Evolutionary conservation across 768 basidiomycete genomes (phyloP).

Genomic region (Boletus barrowsii): DNA sequence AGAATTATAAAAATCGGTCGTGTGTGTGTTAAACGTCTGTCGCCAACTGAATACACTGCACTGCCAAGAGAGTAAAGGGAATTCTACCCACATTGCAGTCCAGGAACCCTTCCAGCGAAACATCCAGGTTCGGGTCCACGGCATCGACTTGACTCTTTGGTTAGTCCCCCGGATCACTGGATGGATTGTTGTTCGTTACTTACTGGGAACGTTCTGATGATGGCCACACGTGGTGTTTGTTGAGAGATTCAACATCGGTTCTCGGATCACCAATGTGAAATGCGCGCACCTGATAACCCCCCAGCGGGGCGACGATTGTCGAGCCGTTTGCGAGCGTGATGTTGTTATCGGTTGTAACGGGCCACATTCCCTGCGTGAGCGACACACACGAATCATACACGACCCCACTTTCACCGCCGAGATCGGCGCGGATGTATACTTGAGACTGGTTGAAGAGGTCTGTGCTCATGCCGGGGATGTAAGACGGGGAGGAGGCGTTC

Average conservation of each 20-base stretch:
- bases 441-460: constrained; percentile 37
- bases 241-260: too few species aligned
- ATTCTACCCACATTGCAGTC: constrained; percentile 47
- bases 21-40: constrained; percentile 49
- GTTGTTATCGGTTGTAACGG: constrained; percentile 42
- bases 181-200: constrained; percentile 8
- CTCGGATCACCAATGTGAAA: neutral
- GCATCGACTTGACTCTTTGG: constrained; percentile 47
- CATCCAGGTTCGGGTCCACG: constrained; percentile 57
- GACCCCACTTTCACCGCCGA: constrained; percentile 66
- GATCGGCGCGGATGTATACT: constrained; percentile 58
- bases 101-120: constrained; percentile 67
- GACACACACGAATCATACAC: constrained; percentile 65
- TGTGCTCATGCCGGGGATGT: constrained; percentile 42
- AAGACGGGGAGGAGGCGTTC: constrained; percentile 48
- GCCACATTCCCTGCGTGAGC: constrained; percentile 68
- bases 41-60: neutral
- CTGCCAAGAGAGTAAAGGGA: neutral
- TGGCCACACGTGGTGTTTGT: neutral
- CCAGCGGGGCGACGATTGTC: constrained; percentile 52
- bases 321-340: constrained; percentile 67
- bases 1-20: constrained; percentile 54
- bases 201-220: constrained; percentile 41
- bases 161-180: constrained; percentile 2
- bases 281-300: constrained; percentile 57